Conservation (phyloP, 352 stramenopile genomes). For the Albugo candida region DNA sequence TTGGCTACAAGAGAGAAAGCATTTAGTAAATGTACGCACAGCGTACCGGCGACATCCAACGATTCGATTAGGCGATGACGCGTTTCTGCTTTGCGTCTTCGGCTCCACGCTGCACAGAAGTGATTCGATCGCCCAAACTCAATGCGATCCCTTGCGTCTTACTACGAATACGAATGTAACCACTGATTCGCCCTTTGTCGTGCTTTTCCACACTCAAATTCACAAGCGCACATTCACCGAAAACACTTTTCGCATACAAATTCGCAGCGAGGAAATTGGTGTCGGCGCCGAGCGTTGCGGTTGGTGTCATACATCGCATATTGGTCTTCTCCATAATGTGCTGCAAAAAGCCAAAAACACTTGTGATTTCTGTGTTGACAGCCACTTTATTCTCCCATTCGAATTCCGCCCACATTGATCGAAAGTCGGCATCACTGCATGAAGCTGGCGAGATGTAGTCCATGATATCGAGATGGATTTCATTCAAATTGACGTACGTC, state of each 20-base stretch:
- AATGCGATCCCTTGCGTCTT: slow-evolving; percentile 99
- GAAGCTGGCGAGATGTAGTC: slow-evolving; percentile 97
- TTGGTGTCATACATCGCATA: slow-evolving; percentile 98
- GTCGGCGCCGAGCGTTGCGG: slow-evolving; percentile 67
- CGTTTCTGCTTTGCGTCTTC: slow-evolving; percentile 55
- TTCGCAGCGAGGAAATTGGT: slow-evolving; percentile 89
- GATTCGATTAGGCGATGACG: not conserved
- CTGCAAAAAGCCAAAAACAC: slow-evolving; percentile 94
- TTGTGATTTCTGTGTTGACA: slow-evolving; percentile 93
- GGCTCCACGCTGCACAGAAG: slow-evolving; percentile 84
- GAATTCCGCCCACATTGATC: slow-evolving; percentile 99
- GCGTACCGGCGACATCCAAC: too few species aligned
- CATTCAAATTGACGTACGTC: slow-evolving; percentile 98
- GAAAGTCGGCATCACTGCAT: slow-evolving; percentile 93
- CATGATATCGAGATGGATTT: slow-evolving; percentile 99
- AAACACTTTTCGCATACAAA: slow-evolving; percentile 82
- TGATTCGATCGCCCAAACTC: slow-evolving; percentile 97
- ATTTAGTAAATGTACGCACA: too few species aligned
- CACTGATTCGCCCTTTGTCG: slow-evolving; percentile 91
- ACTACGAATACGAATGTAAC: slow-evolving; percentile 98
- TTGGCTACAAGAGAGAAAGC: too few species aligned
- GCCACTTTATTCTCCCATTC: slow-evolving; percentile 99
- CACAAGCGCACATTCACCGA: slow-evolving; percentile 97
- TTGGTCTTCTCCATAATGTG: slow-evolving; percentile 98
- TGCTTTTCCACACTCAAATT: slow-evolving; percentile 99